These are phyloP conservation scores for Lactarius trivialis DNA, from an alignment of 768 basidiomycete species.

Conservation along the genomic window DNA sequence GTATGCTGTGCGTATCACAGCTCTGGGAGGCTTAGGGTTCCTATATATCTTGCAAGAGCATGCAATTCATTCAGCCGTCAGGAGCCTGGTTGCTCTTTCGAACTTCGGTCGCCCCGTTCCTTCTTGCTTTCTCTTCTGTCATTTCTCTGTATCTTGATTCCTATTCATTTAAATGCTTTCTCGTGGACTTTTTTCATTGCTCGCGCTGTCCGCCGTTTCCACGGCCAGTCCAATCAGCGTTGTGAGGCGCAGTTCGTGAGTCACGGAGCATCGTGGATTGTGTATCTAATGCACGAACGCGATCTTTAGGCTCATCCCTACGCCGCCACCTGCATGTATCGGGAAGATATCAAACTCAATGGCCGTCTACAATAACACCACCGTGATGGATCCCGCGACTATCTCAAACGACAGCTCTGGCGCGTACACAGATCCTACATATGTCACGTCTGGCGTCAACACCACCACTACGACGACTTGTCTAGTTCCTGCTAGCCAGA, in stretches of 20 bases:
- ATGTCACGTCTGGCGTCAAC: background rate
- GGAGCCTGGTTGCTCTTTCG: constrained; percentile 23
- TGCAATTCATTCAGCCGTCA: background rate
- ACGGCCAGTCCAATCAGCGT: constrained; percentile 12
- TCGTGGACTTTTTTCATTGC: constrained; percentile 4
- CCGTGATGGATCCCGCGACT: background rate
- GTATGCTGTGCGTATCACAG: background rate
- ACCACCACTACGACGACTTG: constrained; percentile 6
- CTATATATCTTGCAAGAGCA: constrained; percentile 3
- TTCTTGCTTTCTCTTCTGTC: constrained; percentile 15
- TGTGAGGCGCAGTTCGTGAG: constrained; percentile 15
- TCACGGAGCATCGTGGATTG: background rate
- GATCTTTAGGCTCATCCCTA: constrained; percentile 13
- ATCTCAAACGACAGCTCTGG: background rate
- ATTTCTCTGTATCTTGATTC: background rate
- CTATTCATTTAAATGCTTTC: background rate
- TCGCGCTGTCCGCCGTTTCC: constrained; percentile 3
- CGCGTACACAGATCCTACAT: background rate
- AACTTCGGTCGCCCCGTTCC: background rate
- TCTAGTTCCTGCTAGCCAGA: background rate
- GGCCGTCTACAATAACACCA: background rate
- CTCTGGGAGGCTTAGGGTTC: background rate
- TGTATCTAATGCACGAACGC: background rate
- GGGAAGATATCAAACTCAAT: background rate
- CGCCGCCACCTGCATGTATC: constrained; percentile 13